Percentiles rank a stretch among this genome's conserved stretches.
Evolutionary conservation across 371 early-diverging fungal species (phyloP).

Genomic region (Zychaea mexicana): DNA sequence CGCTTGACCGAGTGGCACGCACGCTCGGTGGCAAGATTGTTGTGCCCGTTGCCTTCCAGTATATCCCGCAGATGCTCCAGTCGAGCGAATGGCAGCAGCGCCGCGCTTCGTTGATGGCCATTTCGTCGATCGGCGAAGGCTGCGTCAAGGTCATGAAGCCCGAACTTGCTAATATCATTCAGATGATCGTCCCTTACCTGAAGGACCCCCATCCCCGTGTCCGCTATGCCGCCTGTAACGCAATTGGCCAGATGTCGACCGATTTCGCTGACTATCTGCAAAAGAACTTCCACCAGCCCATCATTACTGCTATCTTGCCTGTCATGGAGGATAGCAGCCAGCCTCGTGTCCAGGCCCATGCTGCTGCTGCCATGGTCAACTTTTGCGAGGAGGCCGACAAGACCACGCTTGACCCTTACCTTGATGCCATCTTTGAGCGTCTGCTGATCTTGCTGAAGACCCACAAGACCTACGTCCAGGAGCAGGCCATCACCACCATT

Average conservation of each 20-base stretch:
- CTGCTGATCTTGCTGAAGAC: slow-evolving; percentile 82
- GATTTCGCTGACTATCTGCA: slow-evolving; percentile 93
- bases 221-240: slow-evolving; percentile 94
- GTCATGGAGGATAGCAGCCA: slow-evolving; percentile 79
- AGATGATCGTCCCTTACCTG: slow-evolving; percentile 81
- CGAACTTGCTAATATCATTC: slow-evolving; percentile 84
- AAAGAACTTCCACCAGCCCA: slow-evolving; percentile 73
- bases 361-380: slow-evolving; percentile 97
- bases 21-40: slow-evolving; percentile 88
- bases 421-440: slow-evolving; percentile 87
- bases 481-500: slow-evolving; percentile 96
- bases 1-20: slow-evolving; percentile 92
- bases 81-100: slow-evolving; percentile 91
- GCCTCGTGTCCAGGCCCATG: slow-evolving; percentile 93
- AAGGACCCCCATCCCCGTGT: slow-evolving; percentile 95
- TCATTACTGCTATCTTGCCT: slow-evolving; percentile 84
- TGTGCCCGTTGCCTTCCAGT: slow-evolving; percentile 85
- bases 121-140: slow-evolving; percentile 96
- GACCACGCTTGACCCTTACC: slow-evolving; percentile 79
- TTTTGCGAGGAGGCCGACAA: slow-evolving; percentile 88
- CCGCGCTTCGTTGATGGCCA: slow-evolving; percentile 92
- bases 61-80: slow-evolving; percentile 87
- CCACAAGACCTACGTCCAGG: slow-evolving; percentile 89
- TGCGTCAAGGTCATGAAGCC: slow-evolving; percentile 91
- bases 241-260: slow-evolving; percentile 95